Base-by-base conservation (phyloP, 2,329 filamentous ascomycete genomes). In the Neoascochyta sp. region DNA sequence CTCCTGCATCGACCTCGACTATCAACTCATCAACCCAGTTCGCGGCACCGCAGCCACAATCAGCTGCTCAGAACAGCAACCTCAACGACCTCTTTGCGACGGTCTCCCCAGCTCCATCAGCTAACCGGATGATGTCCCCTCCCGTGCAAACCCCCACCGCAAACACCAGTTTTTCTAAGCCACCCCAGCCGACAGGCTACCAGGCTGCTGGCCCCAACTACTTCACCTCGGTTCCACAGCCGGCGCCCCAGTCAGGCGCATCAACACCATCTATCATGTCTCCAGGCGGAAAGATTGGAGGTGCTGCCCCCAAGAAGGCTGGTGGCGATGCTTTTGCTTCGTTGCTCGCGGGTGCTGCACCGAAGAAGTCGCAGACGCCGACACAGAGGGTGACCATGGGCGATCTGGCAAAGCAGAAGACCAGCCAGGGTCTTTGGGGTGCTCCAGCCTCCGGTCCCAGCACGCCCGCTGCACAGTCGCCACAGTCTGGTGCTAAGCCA, bases 341-440 rank as follows among this genome's bases (percentile, higher is more conserved):
- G 12, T 73, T 98, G 18, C 93, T 93, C 78, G 81, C 81, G 16
- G 86, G 80, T 43, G 75, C 75, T 8, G 80, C 81, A 25, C 75
- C 88, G 44, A 88, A 88, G 70, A 93, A 92, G 68, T 66, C 74
- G 1, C 72, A 66, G 38, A 75, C 80, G 2, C 70, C 74, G 9
- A 71, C 69, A 7, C 69, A 73, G 31, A 74, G 80, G 36, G 81
- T 87, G 29, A 89, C 89, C 32, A 76, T 98, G 67, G 89, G 88
- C 16, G 89, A 94, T 62, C 78, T 98, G 64, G 90, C 89, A n/a
- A 95, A 95, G 71, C 88, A 95, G 66, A 95, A 96, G 74, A 92
- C 88, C 36, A 88, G 81, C 50, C 88, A 89, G 10, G 88, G 89
- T 6, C 86, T 98, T 43, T 98, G 93, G 88, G 92, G 90, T 11